Evolutionary conservation across 805 yeast species (phyloP).

Genomic region (Myxozyma nipponensis): DNA sequence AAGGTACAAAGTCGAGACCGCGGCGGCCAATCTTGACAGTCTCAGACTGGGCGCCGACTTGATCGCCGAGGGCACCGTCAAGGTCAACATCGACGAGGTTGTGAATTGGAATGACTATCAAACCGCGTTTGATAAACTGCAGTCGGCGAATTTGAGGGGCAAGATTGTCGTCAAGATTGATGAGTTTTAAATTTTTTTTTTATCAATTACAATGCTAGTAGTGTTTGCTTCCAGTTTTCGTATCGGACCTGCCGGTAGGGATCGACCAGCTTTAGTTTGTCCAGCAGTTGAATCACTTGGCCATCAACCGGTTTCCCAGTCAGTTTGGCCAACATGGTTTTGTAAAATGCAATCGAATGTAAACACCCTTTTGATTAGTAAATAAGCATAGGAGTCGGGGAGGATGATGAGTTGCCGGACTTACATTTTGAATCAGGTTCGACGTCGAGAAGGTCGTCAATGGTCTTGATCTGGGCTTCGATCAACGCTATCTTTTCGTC

Average conservation of each 20-base stretch:
- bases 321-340: constrained; percentile 32
- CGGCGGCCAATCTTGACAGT: constrained; percentile 36
- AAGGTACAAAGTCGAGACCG: constrained; percentile 30
- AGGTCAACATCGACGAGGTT: constrained; percentile 52
- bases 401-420: constrained; percentile 29
- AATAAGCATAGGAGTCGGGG: constrained; percentile 42
- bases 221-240: constrained; percentile 12
- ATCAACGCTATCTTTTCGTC: constrained; percentile 43
- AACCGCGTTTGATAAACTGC: constrained; percentile 50
- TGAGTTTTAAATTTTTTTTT: constrained; percentile 9
- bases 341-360: constrained; percentile 51
- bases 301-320: constrained; percentile 21
- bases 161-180: constrained; percentile 51
- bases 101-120: constrained; percentile 48
- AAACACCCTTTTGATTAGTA: constrained; percentile 55
- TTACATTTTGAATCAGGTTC: constrained; percentile 63
- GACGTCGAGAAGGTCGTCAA: constrained; percentile 63
- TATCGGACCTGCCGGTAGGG: constrained; percentile 65
- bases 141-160: constrained; percentile 55
- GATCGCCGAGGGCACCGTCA: constrained; percentile 45
- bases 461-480: constrained; percentile 44
- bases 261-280: constrained; percentile 51
- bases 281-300: constrained; percentile 37
- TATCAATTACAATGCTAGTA: neutral
- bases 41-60: constrained; percentile 43